Conservation (phyloP, 352 stramenopile species). For the Blastocystis sp. region DNA sequence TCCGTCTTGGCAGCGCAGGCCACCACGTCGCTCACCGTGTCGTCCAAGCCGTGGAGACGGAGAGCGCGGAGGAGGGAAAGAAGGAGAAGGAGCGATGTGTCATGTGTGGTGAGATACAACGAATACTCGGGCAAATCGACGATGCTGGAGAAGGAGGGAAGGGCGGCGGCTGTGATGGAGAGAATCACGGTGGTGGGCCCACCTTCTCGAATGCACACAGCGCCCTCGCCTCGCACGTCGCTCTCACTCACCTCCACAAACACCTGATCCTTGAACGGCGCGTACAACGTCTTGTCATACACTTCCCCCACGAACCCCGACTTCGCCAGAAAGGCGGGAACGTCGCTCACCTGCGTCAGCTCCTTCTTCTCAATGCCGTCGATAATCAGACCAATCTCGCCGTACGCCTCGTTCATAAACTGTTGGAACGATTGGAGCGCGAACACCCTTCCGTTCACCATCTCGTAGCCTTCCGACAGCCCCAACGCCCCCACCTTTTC, state of each 20-base stretch:
- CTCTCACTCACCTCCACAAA: background rate
- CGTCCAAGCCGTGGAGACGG: background rate
- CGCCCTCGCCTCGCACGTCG: background rate
- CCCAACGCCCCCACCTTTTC: conserved; percentile 5
- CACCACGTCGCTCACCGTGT: conserved; percentile 12
- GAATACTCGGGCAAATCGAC: background rate
- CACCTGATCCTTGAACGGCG: background rate
- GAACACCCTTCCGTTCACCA: conserved; percentile 22
- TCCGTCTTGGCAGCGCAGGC: background rate
- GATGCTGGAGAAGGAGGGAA: background rate
- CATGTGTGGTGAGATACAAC: background rate
- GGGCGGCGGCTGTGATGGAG: background rate
- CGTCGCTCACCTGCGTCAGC: background rate
- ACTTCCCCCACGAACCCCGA: background rate
- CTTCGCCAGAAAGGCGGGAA: background rate
- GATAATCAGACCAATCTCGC: conserved; percentile 7
- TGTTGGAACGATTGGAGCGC: background rate
- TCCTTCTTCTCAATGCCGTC: background rate
- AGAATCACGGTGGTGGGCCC: background rate
- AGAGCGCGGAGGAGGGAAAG: background rate
- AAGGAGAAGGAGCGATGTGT: background rate
- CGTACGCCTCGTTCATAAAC: background rate
- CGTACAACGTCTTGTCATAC: background rate
- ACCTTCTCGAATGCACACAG: background rate
- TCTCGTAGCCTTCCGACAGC: background rate